Evolutionary conservation across 129 eudicot species (phyloP).

Genomic region (Scalesia atractyloides): DNA sequence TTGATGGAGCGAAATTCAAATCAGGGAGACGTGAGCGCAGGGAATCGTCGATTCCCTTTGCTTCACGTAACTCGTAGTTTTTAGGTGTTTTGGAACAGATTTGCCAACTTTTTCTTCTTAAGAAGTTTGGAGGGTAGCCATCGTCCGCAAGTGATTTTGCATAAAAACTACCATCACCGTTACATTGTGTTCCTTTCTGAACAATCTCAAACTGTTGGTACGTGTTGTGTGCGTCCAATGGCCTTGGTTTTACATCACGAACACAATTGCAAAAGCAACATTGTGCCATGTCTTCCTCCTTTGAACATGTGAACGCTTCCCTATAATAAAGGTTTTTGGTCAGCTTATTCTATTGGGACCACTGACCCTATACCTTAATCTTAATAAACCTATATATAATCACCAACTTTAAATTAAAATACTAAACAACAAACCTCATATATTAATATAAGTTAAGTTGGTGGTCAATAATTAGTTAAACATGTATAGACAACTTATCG

Average conservation of each 20-base stretch:
- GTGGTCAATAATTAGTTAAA: too few species aligned
- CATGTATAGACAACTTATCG: too few species aligned
- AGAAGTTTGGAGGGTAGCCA: slow-evolving; percentile 59
- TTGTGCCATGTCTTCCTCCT: slow-evolving; percentile 56
- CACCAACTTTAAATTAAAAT: too few species aligned
- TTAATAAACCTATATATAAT: too few species aligned
- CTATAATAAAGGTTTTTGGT: slow-evolving; percentile 26
- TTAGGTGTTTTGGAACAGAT: slow-evolving; percentile 45
- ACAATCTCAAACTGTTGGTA: slow-evolving; percentile 64
- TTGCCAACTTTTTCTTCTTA: slow-evolving; percentile 56
- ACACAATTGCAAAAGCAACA: slow-evolving; percentile 49
- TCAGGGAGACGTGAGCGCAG: slow-evolving; percentile 59
- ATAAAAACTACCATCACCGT: slow-evolving; percentile 30
- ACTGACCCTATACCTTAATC: too few species aligned
- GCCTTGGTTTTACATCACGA: slow-evolving; percentile 61
- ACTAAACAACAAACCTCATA: too few species aligned
- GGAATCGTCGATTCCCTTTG: slow-evolving; percentile 45
- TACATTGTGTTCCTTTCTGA: slow-evolving; percentile 16
- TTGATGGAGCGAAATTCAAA: slow-evolving; percentile 29
- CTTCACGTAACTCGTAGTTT: slow-evolving; percentile 45
- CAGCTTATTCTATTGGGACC: not conserved
- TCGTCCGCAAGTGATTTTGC: slow-evolving; percentile 53
- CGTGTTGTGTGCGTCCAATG: slow-evolving; percentile 45
- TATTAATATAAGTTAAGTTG: too few species aligned
- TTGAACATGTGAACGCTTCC: slow-evolving; percentile 59